Evolutionary conservation across 805 yeast species (phyloP).

Genomic region (Wickerhamomyces queroliae): DNA sequence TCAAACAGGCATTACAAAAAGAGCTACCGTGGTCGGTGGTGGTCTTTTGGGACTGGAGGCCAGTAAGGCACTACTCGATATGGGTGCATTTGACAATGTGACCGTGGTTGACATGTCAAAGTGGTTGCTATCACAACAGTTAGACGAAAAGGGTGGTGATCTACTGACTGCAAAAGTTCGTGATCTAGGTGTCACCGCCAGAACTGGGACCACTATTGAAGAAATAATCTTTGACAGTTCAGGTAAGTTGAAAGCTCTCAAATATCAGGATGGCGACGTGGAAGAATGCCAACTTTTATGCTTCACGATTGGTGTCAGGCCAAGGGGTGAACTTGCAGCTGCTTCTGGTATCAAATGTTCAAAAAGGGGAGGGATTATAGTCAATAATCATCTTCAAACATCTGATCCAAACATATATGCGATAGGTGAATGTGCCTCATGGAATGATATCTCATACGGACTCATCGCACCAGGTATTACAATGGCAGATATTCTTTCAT

Average conservation of each 20-base stretch:
- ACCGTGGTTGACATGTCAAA: conserved; percentile 28
- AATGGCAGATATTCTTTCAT: conserved; percentile 31
- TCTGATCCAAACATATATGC: conserved; percentile 26
- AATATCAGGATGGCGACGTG: conserved; percentile 22
- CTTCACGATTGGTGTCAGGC: conserved; percentile 30
- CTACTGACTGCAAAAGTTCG: conserved; percentile 38
- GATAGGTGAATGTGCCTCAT: conserved; percentile 32
- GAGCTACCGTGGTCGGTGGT: conserved; percentile 30
- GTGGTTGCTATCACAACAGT: conserved; percentile 30
- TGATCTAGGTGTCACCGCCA: conserved; percentile 46
- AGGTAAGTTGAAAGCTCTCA: conserved; percentile 18
- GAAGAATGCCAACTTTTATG: conserved; percentile 29
- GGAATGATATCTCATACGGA: conserved; percentile 30
- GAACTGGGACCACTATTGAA: conserved; percentile 42
- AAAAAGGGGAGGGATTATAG: conserved; percentile 25
- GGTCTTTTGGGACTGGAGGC: conserved; percentile 31
- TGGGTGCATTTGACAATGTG: conserved; percentile 23
- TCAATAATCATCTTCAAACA: conserved; percentile 23
- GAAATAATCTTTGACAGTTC: conserved; percentile 33
- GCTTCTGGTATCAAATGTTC: conserved; percentile 18
- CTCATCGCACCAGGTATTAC: conserved; percentile 34
- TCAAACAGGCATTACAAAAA: conserved; percentile 5
- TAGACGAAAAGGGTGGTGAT: conserved; percentile 30
- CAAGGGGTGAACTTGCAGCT: conserved; percentile 29
- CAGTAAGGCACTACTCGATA: conserved; percentile 29